Base-by-base conservation (phyloP, 2,329 filamentous ascomycete genomes). In the Ceratocystiopsis brevicomis region DNA sequence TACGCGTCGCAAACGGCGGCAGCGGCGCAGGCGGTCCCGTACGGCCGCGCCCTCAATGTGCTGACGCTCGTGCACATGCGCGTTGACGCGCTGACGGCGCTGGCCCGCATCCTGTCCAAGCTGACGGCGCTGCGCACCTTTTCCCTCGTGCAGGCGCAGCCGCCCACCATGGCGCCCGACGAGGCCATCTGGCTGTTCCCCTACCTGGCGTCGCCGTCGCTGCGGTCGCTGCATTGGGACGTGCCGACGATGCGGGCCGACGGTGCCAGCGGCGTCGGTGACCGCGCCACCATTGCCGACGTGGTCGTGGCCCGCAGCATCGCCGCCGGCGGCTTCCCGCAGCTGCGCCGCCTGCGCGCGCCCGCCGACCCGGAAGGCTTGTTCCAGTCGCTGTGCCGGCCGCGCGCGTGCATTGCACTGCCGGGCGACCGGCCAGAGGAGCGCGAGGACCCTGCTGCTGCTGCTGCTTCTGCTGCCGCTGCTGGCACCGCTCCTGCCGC, bases 351-450 rank as follows among this genome's bases (percentile, higher is more conserved):
- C 1, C 59, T 86, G 16, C 72, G 81, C 43, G 65, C 73, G 0
- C 81, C 79, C 1, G 73, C 73, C 45, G 81, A 87, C 49, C 70
- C 78, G 1, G 71, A 81, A 6, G 81, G 80, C 21, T 51, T 71
- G 9, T 73, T 86, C 48, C 81, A 87, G 58, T 60, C 64, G 1
- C 65, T 85, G 1, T 87, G 81, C 56, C 69, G 67, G 38, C 80
- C 80, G 1, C 61, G 67, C 4, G 69, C 70, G 30, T 64, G 65
- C 30, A 62, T 72, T 17, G 66, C 74, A 37, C 59, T 69, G 18
- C 63, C 68, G 1, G 59, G 58, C 11, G 69, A 75, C 48, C 64
- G 65, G 18, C 68, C 65, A 53, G 61, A 59, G 17, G 52, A 45
- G 38, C 53, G 45, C 25, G 42, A 42, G 11, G 39, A n/a, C n/a